Conservation (phyloP, 2,329 filamentous ascomycete species). For the Acarospora socialis region DNA sequence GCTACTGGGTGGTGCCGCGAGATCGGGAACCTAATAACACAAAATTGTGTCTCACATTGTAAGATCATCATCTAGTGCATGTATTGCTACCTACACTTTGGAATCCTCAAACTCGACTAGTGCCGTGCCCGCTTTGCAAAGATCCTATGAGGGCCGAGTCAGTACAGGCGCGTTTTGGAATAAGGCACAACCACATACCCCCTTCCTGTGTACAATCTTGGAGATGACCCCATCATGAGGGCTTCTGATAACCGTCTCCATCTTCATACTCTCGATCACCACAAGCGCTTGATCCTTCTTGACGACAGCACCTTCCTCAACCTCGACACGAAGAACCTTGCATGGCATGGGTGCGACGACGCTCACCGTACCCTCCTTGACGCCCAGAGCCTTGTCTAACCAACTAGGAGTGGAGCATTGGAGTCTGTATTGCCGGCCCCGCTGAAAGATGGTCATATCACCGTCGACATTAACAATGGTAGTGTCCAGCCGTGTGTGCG, state of each 20-base stretch:
- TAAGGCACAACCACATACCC: slow-evolving; percentile 39
- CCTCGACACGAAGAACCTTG: slow-evolving; percentile 84
- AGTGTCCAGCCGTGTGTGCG: slow-evolving; percentile 62
- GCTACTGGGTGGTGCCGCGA: no score
- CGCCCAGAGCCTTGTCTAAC: slow-evolving; percentile 75
- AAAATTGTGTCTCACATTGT: no score
- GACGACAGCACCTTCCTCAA: slow-evolving; percentile 66
- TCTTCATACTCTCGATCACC: slow-evolving; percentile 86
- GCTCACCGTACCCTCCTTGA: slow-evolving; percentile 66
- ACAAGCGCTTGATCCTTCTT: slow-evolving; percentile 77
- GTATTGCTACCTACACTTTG: no score
- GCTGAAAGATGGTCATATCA: slow-evolving; percentile 61
- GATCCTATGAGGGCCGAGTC: slow-evolving; percentile 40
- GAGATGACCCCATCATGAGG: slow-evolving; percentile 59
- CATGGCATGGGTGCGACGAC: slow-evolving; percentile 94
- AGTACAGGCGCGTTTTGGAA: slow-evolving; percentile 12
- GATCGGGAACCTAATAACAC: no score
- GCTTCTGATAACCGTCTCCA: slow-evolving; percentile 72
- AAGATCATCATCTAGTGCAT: no score
- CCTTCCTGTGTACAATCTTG: slow-evolving; percentile 59
- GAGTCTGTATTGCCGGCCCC: slow-evolving; percentile 43
- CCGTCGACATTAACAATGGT: slow-evolving; percentile 47
- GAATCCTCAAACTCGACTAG: slow-evolving; percentile 56
- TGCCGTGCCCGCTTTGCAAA: slow-evolving; percentile 63
- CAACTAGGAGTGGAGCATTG: slow-evolving; percentile 50